Base-by-base conservation (phyloP, 2,329 filamentous ascomycete genomes). In the Hymenoscyphus fraxineus region DNA sequence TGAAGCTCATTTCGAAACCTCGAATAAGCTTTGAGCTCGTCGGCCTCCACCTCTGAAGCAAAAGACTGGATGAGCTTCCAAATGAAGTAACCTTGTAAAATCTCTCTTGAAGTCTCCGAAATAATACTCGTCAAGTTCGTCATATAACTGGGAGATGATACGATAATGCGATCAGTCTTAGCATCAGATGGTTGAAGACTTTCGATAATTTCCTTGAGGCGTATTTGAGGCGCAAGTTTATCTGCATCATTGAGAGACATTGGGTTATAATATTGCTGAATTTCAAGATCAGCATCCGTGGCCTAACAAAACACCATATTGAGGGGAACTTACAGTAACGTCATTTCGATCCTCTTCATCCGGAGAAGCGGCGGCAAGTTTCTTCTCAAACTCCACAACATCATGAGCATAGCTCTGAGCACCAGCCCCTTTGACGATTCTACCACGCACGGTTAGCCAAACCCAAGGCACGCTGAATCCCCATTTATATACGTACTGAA, bases 211-310 rank as follows among this genome's bases (percentile, higher is more conserved):
- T 78, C 75, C 19, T 81, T 76, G 1, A 90, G 74, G 13, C 81
- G 79, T 10, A 90, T 76, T 61, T 85, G 79, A 1, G 88, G 87
- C 0, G 83, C 76, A 27, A 89, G 76, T 2, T 78, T 77, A 40
- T 81, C 78, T 6, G 82, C 83, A 62, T 89, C 83, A 12, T 82
- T 76, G 19, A 89, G 74, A 9, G 80, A 81, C 73, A 83, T 82
- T 0, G 86, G 86, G 70, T 89, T 90, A 75, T 90, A 90, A 68
- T 83, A 85, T 78, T 88, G 84, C 78, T 80, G 44, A 9, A 10
- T n/a, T 16, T 4, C n/a, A 27, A 22, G 58, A 69, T 69, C 70
- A 70, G 41, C 51, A 65, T 57, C 6, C 35, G 4, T 16, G n/a
- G 27, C 39, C 5, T 13, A 16, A 54, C 6, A 27, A 6, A 6